Evolutionary conservation across 1,284 basidiomycete species (phyloP).

Genomic region (Cerioporus squamosus): DNA sequence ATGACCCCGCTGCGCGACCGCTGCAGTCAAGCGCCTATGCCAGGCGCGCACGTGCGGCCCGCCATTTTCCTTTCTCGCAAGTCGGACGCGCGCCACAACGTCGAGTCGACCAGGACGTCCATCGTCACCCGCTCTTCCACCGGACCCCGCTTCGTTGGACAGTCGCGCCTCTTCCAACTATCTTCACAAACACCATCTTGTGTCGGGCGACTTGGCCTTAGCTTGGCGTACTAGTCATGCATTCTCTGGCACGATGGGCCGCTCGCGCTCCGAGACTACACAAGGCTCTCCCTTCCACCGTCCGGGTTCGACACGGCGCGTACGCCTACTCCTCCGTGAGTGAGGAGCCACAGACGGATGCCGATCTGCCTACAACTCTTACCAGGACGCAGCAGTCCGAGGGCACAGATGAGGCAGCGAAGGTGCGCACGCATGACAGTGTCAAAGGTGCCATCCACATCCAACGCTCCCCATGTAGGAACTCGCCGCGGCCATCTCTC

Average conservation of each 20-base stretch:
- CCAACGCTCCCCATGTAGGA: too few relatives aligned
- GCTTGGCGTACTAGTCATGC: neutral
- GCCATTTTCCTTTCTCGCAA: neutral
- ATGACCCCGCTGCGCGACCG: slow-evolving; percentile 2
- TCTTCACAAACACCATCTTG: too few relatives aligned
- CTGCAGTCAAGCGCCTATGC: neutral
- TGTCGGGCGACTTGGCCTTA: too few relatives aligned
- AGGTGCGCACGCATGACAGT: too few relatives aligned
- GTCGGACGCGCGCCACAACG: neutral
- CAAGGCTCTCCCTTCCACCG: neutral
- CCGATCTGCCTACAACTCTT: too few relatives aligned
- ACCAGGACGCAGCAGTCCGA: neutral
- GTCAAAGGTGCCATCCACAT: too few relatives aligned
- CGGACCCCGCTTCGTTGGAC: too few relatives aligned
- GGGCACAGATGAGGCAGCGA: too few relatives aligned
- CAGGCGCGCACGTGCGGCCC: slow-evolving; percentile 13
- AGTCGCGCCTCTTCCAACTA: too few relatives aligned
- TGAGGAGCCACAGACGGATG: neutral
- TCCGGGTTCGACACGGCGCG: neutral
- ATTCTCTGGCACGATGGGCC: neutral
- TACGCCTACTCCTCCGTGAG: neutral
- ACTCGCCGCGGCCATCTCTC: too few relatives aligned
- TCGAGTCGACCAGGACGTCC: too few relatives aligned
- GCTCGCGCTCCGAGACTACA: neutral
- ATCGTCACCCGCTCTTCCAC: too few relatives aligned